Conservation (phyloP, 768 basidiomycete species). For the Leccinum disarticulatum region DNA sequence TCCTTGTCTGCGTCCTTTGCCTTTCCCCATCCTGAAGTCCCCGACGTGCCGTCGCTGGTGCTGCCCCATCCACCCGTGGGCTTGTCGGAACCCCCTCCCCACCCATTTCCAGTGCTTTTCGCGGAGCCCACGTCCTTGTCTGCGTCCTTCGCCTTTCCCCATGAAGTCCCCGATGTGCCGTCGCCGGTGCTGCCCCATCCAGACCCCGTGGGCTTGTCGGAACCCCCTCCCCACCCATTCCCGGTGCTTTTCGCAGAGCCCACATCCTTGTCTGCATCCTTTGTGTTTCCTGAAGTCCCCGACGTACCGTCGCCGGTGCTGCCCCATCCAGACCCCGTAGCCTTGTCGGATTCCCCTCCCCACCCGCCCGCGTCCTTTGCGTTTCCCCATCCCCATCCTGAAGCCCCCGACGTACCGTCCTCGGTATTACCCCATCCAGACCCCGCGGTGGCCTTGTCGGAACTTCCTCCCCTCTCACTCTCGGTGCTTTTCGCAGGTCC, state of each 20-base stretch:
- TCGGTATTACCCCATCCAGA: constrained; percentile 9
- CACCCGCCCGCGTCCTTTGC: neutral
- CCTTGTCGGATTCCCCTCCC: neutral
- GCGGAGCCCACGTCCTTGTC: neutral
- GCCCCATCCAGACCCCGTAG: neutral
- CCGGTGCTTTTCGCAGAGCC: neutral
- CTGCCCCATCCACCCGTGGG: neutral
- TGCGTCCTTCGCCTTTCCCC: constrained; percentile 4
- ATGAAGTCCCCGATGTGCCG: constrained; percentile 6
- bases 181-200: constrained; percentile 4
- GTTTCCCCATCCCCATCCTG: constrained; percentile 3
- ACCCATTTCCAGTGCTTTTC: neutral
- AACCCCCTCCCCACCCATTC: neutral
- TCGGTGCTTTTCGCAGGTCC: constrained; percentile 1
- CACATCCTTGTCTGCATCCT: neutral
- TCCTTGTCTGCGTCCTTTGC: neutral
- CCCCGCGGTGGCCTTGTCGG: neutral
- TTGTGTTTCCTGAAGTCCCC: neutral
- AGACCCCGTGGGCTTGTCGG: neutral
- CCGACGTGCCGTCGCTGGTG: neutral
- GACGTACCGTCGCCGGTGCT: neutral
- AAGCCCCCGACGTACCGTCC: constrained; percentile 3
- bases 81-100: neutral
- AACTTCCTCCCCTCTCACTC: constrained; percentile 7
- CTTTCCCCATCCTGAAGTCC: neutral